These are phyloP conservation scores for Ophiostoma australiae DNA, from an alignment of 2,329 filamentous ascomycete genomes.

Conservation along the genomic window DNA sequence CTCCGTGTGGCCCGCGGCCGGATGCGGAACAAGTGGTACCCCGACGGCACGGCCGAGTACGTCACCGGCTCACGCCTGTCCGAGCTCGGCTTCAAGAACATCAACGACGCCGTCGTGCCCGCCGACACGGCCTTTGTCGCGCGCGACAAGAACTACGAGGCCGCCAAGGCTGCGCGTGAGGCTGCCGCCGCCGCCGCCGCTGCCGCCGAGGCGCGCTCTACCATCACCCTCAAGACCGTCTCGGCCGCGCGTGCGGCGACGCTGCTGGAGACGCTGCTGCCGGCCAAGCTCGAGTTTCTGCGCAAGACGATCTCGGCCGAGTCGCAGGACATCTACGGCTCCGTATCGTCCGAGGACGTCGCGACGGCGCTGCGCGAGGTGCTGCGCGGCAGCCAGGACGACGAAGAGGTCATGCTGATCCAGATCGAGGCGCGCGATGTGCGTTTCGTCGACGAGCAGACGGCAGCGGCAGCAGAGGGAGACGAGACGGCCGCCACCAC, in stretches of 20 bases:
- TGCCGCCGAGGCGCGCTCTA: not conserved
- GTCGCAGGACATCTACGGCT: slow-evolving; percentile 38
- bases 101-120: slow-evolving; percentile 31
- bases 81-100: slow-evolving; percentile 31
- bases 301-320: slow-evolving; percentile 36
- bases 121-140: slow-evolving; percentile 32
- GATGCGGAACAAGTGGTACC: slow-evolving; percentile 39
- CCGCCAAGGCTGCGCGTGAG: not conserved
- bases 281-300: slow-evolving; percentile 37
- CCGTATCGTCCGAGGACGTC: slow-evolving; percentile 40
- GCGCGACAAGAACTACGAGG: not conserved
- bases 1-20: slow-evolving; percentile 35
- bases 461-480: not conserved
- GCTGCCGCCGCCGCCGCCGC: slow-evolving; percentile 7
- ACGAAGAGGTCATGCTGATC: slow-evolving; percentile 27
- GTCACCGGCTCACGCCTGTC: slow-evolving; percentile 34
- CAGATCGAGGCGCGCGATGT: slow-evolving; percentile 37
- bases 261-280: slow-evolving; percentile 37
- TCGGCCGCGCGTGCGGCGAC: slow-evolving; percentile 37
- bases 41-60: slow-evolving; percentile 35
- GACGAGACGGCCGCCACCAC: slow-evolving; percentile 25
- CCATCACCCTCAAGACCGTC: slow-evolving; percentile 16
- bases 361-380: slow-evolving; percentile 34
- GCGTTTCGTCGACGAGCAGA: slow-evolving; percentile 29
- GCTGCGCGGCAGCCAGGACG: slow-evolving; percentile 33